Conservation (phyloP, 441 rosid species). For the Gossypium davidsonii region DNA sequence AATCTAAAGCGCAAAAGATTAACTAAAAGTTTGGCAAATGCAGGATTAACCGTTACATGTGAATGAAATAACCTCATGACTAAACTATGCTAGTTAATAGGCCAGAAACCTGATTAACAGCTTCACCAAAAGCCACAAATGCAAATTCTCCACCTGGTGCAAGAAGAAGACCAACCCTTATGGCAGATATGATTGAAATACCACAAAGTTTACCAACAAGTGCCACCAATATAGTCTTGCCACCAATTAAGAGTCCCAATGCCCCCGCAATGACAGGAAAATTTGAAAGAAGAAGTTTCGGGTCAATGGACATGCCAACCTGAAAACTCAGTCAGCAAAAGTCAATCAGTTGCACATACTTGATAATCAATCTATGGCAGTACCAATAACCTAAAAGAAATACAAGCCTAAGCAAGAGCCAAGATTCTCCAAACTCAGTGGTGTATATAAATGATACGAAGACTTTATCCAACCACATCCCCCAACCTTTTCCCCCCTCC, state of each 20-base stretch:
- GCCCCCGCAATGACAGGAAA: conserved; percentile 75
- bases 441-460: background rate
- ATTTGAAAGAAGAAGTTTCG: conserved; percentile 84
- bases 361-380: conserved; percentile 12
- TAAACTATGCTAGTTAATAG: conserved; percentile 7
- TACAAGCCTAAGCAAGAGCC: conserved; percentile 3
- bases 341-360: conserved; percentile 24
- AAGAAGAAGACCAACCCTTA: conserved; percentile 90
- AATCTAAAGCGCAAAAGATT: background rate
- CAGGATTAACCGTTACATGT: conserved; percentile 5
- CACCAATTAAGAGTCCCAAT: conserved; percentile 81
- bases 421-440: conserved; percentile 1
- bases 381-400: conserved; percentile 13
- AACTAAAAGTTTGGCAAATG: conserved; percentile 2
- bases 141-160: conserved; percentile 99
- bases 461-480: background rate
- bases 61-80: background rate
- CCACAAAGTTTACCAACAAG: conserved; percentile 76
- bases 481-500: background rate
- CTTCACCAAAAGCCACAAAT: conserved; percentile 99
- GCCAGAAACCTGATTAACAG: conserved; percentile 82
- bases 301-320: conserved; percentile 99
- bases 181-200: conserved; percentile 78
- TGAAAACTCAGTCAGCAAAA: conserved; percentile 34
- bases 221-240: conserved; percentile 77